Percentiles rank a stretch among this genome's conserved stretches.
Evolutionary conservation across 805 yeast genomes (phyloP).

Genomic region (Candida coquimbonensis): DNA sequence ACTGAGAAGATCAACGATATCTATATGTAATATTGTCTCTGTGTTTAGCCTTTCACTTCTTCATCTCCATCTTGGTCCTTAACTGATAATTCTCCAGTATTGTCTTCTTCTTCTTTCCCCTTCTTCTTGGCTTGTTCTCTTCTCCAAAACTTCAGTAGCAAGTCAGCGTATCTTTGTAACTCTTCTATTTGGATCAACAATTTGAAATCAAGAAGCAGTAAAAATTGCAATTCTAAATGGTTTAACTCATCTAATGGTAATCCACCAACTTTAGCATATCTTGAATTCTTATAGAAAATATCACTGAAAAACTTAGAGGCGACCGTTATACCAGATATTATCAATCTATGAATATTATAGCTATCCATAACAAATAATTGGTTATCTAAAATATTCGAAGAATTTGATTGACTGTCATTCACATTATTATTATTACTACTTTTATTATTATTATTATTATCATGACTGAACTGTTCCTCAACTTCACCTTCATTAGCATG

Average conservation of each 20-base stretch:
- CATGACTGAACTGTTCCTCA: conserved; percentile 10
- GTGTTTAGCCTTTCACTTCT: background rate
- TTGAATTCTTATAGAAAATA: conserved; percentile 86
- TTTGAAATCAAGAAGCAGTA: conserved; percentile 77
- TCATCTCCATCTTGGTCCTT: conserved; percentile 6
- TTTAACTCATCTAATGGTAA: conserved; percentile 89
- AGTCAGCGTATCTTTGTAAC: conserved; percentile 82
- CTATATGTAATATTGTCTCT: background rate
- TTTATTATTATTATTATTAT: background rate
- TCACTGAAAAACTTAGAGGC: conserved; percentile 93
- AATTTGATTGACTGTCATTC: background rate
- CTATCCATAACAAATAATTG: conserved; percentile 93
- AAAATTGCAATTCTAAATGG: conserved; percentile 84
- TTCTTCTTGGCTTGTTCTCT: conserved; percentile 36
- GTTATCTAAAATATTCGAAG: conserved; percentile 22
- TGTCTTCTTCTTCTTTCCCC: background rate
- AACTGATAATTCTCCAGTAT: background rate
- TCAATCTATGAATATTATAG: conserved; percentile 87
- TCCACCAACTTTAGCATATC: conserved; percentile 96
- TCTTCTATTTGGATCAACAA: conserved; percentile 86
- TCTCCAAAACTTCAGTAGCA: conserved; percentile 78
- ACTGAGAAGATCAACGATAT: background rate
- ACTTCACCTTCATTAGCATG: conserved; percentile 16
- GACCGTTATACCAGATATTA: conserved; percentile 92
- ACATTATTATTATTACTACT: too few species aligned